Conservation (phyloP, 2,329 filamentous ascomycete genomes). For the Aureobasidium sp. region DNA sequence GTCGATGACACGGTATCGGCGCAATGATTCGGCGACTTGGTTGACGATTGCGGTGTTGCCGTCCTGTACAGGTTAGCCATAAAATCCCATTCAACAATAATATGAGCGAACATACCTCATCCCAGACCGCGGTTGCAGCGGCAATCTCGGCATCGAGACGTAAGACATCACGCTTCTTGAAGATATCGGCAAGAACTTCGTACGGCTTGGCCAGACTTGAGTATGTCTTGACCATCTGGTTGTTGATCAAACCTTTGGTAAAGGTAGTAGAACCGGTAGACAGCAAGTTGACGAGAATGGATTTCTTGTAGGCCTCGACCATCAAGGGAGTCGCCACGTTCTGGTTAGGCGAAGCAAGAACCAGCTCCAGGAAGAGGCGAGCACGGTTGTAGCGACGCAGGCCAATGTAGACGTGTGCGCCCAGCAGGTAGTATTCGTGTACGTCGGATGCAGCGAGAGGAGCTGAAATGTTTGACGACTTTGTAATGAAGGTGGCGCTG, state of each 20-base stretch:
- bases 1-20: conserved; percentile 65
- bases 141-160: conserved; percentile 58
- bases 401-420: conserved; percentile 39
- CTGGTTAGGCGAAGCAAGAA: conserved; percentile 58
- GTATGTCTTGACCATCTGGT: conserved; percentile 47
- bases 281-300: conserved; percentile 69
- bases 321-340: conserved; percentile 59
- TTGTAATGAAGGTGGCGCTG: conserved; percentile 51
- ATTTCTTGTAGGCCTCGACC: conserved; percentile 87
- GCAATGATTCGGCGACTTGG: conserved; percentile 61
- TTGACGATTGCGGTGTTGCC: conserved; percentile 62
- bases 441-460: conserved; percentile 45
- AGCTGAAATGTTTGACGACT: conserved; percentile 48
- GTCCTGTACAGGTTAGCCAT: conserved; percentile 15
- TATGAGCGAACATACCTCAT: conserved; percentile 38
- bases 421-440: conserved; percentile 44
- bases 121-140: conserved; percentile 39
- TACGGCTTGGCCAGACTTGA: conserved; percentile 59
- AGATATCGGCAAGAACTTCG: conserved; percentile 58
- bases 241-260: conserved; percentile 49
- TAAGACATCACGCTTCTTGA: conserved; percentile 49
- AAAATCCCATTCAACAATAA: background rate
- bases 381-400: conserved; percentile 34
- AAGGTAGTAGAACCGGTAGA: conserved; percentile 51
- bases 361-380: conserved; percentile 37